A percentile compares a stretch with the other conserved stretches of the same genome.
Evolutionary conservation across 2,329 filamentous ascomycete genomes (phyloP).

Genomic region (Pestalotiopsis sp.): DNA sequence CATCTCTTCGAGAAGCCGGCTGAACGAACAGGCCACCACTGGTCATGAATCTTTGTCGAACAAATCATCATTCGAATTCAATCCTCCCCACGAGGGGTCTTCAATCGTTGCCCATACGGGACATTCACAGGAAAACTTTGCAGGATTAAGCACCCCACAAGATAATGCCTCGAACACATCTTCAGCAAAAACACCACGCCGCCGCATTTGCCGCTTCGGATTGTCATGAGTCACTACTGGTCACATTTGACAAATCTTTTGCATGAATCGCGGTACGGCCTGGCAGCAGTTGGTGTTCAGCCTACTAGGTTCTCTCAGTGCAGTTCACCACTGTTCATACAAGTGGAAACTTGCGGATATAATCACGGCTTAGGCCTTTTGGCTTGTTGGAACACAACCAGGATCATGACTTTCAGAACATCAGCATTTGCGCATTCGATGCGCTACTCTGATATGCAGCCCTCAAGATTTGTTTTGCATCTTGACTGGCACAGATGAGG

Average conservation of each 20-base stretch:
- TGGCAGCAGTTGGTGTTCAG: background rate
- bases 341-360: background rate
- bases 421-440: background rate
- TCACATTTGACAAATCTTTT: background rate
- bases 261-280: background rate
- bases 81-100: slow-evolving; percentile 18
- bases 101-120: slow-evolving; percentile 32
- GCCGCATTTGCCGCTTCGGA: slow-evolving; percentile 17
- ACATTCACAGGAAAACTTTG: slow-evolving; percentile 27
- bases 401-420: background rate
- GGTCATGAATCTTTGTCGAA: slow-evolving; percentile 12
- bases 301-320: background rate
- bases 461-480: too few relatives aligned
- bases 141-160: background rate
- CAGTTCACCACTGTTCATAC: background rate
- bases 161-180: background rate
- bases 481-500: too few relatives aligned
- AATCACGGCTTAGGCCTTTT: background rate
- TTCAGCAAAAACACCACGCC: slow-evolving; percentile 12
- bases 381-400: background rate
- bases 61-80: slow-evolving; percentile 15
- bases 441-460: too few relatives aligned
- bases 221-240: background rate
- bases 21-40: slow-evolving; percentile 1
- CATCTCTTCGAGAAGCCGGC: background rate